Evolutionary conservation across 2,329 filamentous ascomycete genomes (phyloP).

Genomic region (Aspergillus vadensis): DNA sequence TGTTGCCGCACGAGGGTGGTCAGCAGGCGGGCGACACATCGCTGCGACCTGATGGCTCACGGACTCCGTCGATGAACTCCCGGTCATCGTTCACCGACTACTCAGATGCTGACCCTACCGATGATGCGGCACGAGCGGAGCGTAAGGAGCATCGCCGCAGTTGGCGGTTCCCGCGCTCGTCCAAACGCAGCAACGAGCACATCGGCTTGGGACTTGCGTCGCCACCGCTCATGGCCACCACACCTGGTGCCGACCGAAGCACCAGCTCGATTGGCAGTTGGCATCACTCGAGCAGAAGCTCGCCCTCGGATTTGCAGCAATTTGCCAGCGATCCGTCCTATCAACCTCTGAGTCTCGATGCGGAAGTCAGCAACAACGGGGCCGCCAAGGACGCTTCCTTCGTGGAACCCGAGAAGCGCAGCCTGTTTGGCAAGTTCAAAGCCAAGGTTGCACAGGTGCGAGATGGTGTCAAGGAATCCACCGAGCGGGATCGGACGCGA

Average conservation of each 20-base stretch:
- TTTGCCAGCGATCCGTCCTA: slow-evolving; percentile 40
- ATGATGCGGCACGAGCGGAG: slow-evolving; percentile 58
- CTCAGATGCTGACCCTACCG: slow-evolving; percentile 75
- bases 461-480: slow-evolving; percentile 57
- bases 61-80: slow-evolving; percentile 75
- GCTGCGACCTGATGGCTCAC: slow-evolving; percentile 69
- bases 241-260: slow-evolving; percentile 65
- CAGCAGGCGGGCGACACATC: slow-evolving; percentile 52
- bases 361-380: slow-evolving; percentile 40
- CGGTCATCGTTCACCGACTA: slow-evolving; percentile 72
- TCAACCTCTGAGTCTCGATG: slow-evolving; percentile 41
- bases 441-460: slow-evolving; percentile 60
- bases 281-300: slow-evolving; percentile 48
- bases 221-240: slow-evolving; percentile 60
- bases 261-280: slow-evolving; percentile 69
- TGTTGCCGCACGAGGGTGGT: slow-evolving; percentile 42
- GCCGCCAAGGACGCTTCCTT: slow-evolving; percentile 22
- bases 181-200: slow-evolving; percentile 59
- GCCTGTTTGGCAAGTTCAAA: slow-evolving; percentile 65
- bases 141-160: slow-evolving; percentile 71
- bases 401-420: slow-evolving; percentile 56
- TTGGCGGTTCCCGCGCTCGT: slow-evolving; percentile 66
- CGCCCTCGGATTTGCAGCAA: slow-evolving; percentile 46
- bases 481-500: slow-evolving; percentile 55
- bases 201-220: slow-evolving; percentile 46